Evolutionary conservation across 768 basidiomycete species (phyloP).

Genomic region (Suillus ampliporus): DNA sequence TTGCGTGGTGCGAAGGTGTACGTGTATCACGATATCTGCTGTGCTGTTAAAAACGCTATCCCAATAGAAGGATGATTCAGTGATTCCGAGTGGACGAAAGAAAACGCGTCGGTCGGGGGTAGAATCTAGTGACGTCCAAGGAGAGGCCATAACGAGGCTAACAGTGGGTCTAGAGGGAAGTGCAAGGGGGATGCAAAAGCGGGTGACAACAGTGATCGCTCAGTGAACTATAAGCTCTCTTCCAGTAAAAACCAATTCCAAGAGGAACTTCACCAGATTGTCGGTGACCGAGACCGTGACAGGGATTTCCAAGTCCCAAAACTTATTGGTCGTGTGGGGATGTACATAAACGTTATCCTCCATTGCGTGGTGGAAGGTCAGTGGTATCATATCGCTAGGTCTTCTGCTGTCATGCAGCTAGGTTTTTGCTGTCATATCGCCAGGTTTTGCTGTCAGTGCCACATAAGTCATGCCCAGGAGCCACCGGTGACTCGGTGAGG

Average conservation of each 20-base stretch:
- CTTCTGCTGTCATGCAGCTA: neutral
- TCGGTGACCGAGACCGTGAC: neutral
- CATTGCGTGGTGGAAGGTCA: neutral
- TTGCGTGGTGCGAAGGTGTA: conserved; percentile 38
- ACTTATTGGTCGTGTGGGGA: neutral
- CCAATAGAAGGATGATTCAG: conserved; percentile 47
- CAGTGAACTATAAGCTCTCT: neutral
- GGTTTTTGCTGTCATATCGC: neutral
- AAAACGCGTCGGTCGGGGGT: conserved; percentile 18
- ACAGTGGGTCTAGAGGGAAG: neutral
- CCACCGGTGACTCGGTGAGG: neutral
- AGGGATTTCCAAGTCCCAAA: neutral
- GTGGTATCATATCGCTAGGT: neutral
- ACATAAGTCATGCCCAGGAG: neutral
- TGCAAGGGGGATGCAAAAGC: neutral
- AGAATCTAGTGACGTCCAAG: conserved; percentile 11
- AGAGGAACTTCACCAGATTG: neutral
- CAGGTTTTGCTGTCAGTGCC: neutral
- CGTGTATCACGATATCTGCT: conserved; percentile 47
- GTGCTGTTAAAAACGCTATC: conserved; percentile 48
- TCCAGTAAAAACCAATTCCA: neutral
- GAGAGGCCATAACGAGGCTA: neutral
- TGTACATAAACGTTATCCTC: neutral
- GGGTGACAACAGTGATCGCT: neutral
- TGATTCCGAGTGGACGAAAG: conserved; percentile 43